Evolutionary conservation across 352 stramenopile species (phyloP), one percentile per base, ranked within the genome.

Genomic region (Nothophytophthora sp.): DNA sequence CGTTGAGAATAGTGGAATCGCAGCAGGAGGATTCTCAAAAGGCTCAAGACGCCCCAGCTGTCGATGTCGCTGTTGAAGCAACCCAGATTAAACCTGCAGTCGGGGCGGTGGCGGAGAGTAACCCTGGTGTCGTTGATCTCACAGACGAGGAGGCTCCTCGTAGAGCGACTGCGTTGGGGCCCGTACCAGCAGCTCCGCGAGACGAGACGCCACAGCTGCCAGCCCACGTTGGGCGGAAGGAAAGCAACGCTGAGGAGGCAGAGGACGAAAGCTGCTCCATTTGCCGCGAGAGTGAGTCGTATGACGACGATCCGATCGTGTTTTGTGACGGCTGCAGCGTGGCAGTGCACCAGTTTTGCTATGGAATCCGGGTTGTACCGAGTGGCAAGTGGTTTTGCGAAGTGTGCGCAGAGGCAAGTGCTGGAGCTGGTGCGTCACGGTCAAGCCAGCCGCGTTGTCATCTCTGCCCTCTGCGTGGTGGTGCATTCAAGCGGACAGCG

Each of bases 261-360:
- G 62, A 64, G 18, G 67, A 76, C 23, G 61, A 66, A 1, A 54
- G 60, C 25, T 97, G 90, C 53, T 69, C 81, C 0, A 59, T 97
- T 44, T 97, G 90, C 56, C 65, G 71, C 5, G 81, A 95, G 29
- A 68, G 71, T 27, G 83, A 96, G 43, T 89, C 79, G 4, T 90
- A 79, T 43, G 86, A 95, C n/a, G 81, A 92, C 32, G 90, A 97
- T 48, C 76, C 75, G 33, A 96, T 97, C 41, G 70, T 97, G 3
- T 96, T 94, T 57, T 97, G 90, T 41, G 90, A 96, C 39, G 85
- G 85, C 5, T 97, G 90, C 43, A 71, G 96, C 52, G 65, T 92
- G 16, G 70, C 77, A 4, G 84, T 96, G 3, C 90, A 97, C 63
- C 88, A 97, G 58, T 87, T 86, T 49, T 97, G 90, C 66, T 97